These are phyloP conservation scores for Lachancea kluyveri DNA, from an alignment of 805 yeast genomes.

Conservation along the genomic window DNA sequence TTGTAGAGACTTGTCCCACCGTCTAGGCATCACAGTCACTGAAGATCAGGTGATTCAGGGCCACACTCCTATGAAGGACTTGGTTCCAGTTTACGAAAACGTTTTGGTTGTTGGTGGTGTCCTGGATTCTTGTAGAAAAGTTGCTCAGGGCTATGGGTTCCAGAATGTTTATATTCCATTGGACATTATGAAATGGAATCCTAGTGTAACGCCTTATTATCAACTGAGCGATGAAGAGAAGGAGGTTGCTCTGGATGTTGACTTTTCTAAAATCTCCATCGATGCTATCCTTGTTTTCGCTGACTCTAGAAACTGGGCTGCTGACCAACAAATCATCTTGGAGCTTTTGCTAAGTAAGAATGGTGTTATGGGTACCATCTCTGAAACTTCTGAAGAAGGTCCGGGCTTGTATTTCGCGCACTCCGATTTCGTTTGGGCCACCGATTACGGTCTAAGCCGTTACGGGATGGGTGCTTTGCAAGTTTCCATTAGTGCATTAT, in stretches of 20 bases:
- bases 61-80: conserved; percentile 88
- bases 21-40: conserved; percentile 55
- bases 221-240: conserved; percentile 67
- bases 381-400: conserved; percentile 65
- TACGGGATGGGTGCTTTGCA: conserved; percentile 95
- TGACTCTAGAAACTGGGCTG: conserved; percentile 90
- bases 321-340: conserved; percentile 83
- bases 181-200: conserved; percentile 81
- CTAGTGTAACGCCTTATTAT: conserved; percentile 81
- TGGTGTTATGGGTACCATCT: conserved; percentile 81
- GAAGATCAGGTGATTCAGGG: conserved; percentile 86
- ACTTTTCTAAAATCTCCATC: conserved; percentile 60
- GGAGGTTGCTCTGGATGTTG: conserved; percentile 44
- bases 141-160: conserved; percentile 81
- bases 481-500: conserved; percentile 79
- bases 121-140: conserved; percentile 75
- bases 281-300: conserved; percentile 88
- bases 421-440: conserved; percentile 91
- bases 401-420: conserved; percentile 85
- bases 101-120: conserved; percentile 88
- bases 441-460: conserved; percentile 73
- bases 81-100: conserved; percentile 59
- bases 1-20: conserved; percentile 59
- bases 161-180: conserved; percentile 74
- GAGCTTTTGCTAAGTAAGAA: conserved; percentile 69